Conservation (phyloP, 2,329 filamentous ascomycete species). For the Monilinia fructicola region DNA sequence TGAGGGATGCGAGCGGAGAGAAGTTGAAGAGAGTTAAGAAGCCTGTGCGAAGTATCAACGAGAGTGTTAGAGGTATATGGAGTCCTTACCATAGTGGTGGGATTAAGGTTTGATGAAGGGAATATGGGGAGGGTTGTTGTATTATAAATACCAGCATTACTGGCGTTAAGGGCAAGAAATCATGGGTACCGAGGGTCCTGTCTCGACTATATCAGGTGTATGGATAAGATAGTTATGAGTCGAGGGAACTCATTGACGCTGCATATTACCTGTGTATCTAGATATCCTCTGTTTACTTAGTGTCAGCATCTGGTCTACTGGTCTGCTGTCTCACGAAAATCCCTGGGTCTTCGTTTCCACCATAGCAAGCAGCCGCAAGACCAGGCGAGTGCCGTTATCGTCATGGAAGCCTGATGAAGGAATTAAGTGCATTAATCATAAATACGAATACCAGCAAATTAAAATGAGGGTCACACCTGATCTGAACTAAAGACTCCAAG, state of each 20-base stretch:
- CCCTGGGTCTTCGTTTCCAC: neutral
- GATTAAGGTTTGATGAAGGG: slow-evolving; percentile 34
- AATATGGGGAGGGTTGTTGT: slow-evolving; percentile 18
- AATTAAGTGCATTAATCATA: neutral
- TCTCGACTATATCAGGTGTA: slow-evolving; percentile 1
- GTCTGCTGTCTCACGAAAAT: neutral
- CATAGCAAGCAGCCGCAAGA: neutral
- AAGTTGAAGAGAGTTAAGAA: slow-evolving; percentile 65
- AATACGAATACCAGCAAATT: neutral
- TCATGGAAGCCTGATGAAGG: neutral
- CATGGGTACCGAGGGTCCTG: slow-evolving; percentile 13
- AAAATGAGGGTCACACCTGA: too few species aligned
- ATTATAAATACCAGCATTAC: slow-evolving; percentile 32
- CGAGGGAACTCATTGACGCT: slow-evolving; percentile 1
- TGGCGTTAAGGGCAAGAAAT: slow-evolving; percentile 32
- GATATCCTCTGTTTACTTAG: neutral
- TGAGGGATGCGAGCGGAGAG: slow-evolving; percentile 74
- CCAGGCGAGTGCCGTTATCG: neutral
- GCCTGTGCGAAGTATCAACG: slow-evolving; percentile 62
- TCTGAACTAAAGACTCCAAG: neutral
- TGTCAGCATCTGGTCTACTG: slow-evolving; percentile 5
- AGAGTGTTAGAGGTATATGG: slow-evolving; percentile 69
- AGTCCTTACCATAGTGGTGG: slow-evolving; percentile 64
- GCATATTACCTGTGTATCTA: neutral
- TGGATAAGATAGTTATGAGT: neutral